Evolutionary conservation across 2,329 filamentous ascomycete species (phyloP).

Genomic region (Exutisphaerella laricina): DNA sequence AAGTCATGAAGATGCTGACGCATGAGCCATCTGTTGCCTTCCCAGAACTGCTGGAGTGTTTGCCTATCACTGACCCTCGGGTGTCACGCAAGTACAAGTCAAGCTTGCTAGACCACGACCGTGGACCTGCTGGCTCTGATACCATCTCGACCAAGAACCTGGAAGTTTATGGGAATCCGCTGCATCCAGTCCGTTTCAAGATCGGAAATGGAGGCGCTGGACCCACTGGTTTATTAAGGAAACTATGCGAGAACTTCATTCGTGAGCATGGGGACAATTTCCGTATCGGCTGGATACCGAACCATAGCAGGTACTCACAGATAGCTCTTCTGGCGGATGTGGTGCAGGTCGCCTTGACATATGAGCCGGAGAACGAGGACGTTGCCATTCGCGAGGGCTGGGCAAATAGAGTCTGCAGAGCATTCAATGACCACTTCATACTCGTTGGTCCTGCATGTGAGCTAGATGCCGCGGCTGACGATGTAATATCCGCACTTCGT

Average conservation of each 20-base stretch:
- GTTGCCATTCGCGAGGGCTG: conserved; percentile 20
- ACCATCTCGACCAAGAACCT: conserved; percentile 8
- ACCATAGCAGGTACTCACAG: conserved; percentile 24
- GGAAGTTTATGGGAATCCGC: conserved; percentile 17
- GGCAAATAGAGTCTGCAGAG: conserved; percentile 13
- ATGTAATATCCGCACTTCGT: conserved; percentile 8
- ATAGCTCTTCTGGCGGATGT: conserved; percentile 22
- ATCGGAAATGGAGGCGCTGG: conserved; percentile 26
- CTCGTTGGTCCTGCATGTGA: conserved; percentile 17
- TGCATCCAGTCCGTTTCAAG: conserved; percentile 16
- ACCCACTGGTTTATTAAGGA: conserved; percentile 20
- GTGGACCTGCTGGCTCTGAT: conserved; percentile 8
- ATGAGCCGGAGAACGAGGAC: conserved; percentile 23
- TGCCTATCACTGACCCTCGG: conserved; percentile 12
- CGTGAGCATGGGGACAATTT: conserved; percentile 10
- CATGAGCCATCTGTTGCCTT: not conserved
- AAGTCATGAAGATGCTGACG: not conserved
- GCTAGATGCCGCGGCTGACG: not conserved
- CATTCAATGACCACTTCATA: conserved; percentile 26
- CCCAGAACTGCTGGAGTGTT: not conserved
- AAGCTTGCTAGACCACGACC: conserved; percentile 5
- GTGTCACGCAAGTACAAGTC: conserved; percentile 12
- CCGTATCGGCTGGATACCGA: conserved; percentile 22
- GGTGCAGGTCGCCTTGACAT: conserved; percentile 24
- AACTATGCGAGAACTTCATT: conserved; percentile 17